Base-by-base conservation (phyloP, 1,139 yeast species). In the Nakaseomyces delphensis region DNA sequence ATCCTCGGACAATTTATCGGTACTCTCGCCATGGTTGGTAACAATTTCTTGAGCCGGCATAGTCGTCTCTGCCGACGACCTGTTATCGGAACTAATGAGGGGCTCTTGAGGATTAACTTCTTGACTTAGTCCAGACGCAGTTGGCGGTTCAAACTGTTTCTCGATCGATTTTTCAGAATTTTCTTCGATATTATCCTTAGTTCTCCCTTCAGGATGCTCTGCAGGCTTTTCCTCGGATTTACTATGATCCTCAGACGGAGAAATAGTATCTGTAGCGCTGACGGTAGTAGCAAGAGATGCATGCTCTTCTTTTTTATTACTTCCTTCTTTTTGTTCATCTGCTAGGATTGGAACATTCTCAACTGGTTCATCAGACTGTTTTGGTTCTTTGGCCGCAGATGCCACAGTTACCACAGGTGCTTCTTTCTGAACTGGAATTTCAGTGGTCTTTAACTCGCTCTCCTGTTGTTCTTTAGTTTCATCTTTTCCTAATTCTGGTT, bases 201-300 rank as follows among this genome's bases (percentile, higher is more conserved):
- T n/a, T n/a, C n/a, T n/a, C 8, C 29, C 45, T 32, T 39, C 40
- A 8, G 28, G 18, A n/a, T 40, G 38, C 9, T 48, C 42, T 3
- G 15, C n/a, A 11, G 19, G 38, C 14, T 36, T 36, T 16, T 44
- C 39, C 5, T 43, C 45, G 1, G 44, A 36, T 19, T 47, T 40
- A 16, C 49, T 14, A 18, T 39, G 43, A 30, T 28, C 36, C 40
- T 45, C 33, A 15, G 27, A 18, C 25, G 40, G 33, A 10, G 40
- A 39, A 8, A 36, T 37, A n/a, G 40, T 39, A 13, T 40, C 40
- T 13, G 46, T 4, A 39, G 43, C 16, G 11, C 36, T 42, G 14
- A 4, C 40, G 14, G 39, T 36, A n/a, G 39, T 42, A 18, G 45
- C 44, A 8, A 21, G 45, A n/a, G 32, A 38, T 10, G 23, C 38